A percentile compares a stretch with the other conserved stretches of the same genome.
Conservation (phyloP, 768 basidiomycete species). For the Rubroboletus satanas region DNA sequence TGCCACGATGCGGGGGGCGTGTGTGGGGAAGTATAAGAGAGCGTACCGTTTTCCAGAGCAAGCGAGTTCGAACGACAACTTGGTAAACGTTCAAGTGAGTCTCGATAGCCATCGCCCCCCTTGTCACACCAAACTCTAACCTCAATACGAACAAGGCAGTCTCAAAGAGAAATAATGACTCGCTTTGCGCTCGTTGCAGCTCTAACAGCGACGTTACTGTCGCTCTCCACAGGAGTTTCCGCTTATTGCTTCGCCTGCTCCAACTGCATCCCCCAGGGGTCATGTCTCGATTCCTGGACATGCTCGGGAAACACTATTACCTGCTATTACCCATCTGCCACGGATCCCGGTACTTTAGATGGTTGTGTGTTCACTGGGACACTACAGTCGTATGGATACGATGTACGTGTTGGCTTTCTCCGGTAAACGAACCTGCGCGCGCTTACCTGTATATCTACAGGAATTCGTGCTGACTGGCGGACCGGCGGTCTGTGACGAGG, state of each 20-base stretch:
- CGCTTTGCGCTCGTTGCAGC: background rate
- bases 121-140: background rate
- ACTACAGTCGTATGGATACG: too few species aligned
- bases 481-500: background rate
- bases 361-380: background rate
- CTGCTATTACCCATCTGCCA: background rate
- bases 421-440: background rate
- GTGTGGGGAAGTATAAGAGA: background rate
- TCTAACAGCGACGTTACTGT: background rate
- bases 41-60: background rate
- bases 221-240: background rate
- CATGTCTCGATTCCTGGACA: slow-evolving; percentile 7
- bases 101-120: background rate
- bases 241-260: background rate
- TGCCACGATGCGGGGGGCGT: background rate
- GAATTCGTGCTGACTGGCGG: background rate
- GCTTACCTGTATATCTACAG: background rate
- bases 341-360: background rate
- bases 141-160: too few species aligned
- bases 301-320: background rate
- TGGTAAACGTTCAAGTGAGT: background rate
- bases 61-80: background rate
- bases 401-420: background rate
- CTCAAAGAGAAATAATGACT: background rate
- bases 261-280: background rate